These are phyloP conservation scores for Cryptococcus sp. DNA, from an alignment of 1,284 basidiomycete genomes.

Conservation along the genomic window DNA sequence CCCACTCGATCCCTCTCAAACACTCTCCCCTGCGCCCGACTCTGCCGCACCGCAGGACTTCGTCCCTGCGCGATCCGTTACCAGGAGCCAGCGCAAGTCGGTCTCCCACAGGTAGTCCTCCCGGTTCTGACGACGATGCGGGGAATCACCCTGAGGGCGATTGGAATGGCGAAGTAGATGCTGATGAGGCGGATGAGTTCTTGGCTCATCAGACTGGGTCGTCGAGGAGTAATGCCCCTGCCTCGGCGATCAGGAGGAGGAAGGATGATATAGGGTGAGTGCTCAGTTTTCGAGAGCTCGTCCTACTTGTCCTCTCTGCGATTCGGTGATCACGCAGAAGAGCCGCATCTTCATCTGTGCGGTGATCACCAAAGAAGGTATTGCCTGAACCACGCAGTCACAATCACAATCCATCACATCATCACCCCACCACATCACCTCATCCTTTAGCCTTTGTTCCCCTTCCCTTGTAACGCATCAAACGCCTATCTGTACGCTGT, in stretches of 20 bases:
- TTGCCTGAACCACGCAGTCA: no score
- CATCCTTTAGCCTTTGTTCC: not conserved
- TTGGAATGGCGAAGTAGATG: no score
- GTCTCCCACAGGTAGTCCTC: constrained; percentile 15
- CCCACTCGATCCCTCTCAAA: no score
- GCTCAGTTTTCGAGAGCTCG: not conserved
- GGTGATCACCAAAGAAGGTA: no score
- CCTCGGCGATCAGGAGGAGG: constrained; percentile 2
- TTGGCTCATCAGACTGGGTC: constrained; percentile 24
- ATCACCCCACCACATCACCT: not conserved
- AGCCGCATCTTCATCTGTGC: no score
- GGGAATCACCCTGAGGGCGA: constrained; percentile 3
- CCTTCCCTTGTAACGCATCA: not conserved
- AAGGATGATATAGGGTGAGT: constrained; percentile 21
- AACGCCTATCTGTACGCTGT: not conserved
- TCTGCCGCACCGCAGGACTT: constrained; percentile 28
- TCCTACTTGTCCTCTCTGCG: not conserved
- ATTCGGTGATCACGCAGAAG: no score
- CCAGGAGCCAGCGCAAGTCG: constrained; percentile 23
- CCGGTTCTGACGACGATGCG: constrained; percentile 12
- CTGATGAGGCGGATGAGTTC: constrained; percentile 20
- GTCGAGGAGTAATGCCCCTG: constrained; percentile 9
- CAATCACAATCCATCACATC: not conserved
- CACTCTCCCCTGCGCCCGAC: constrained; percentile 7
- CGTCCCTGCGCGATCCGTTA: constrained; percentile 35